Conservation (phyloP, 2,329 filamentous ascomycete species). For the Epichloe glyceriae region DNA sequence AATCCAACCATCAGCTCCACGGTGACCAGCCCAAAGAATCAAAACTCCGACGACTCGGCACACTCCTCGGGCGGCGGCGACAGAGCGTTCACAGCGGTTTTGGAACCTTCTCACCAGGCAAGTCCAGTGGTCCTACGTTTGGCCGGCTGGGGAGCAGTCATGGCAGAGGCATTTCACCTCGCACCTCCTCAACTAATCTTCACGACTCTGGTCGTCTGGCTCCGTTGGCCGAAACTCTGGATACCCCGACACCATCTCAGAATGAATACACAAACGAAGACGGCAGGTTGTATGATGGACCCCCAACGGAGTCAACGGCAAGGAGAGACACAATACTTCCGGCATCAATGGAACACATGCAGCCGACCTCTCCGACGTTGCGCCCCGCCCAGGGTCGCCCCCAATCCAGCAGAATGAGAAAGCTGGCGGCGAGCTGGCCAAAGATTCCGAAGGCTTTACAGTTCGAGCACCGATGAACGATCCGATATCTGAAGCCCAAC, state of each 20-base stretch:
- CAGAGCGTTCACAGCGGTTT: constrained; percentile 55
- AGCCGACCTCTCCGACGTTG: constrained; percentile 36
- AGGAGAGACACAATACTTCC: constrained; percentile 16
- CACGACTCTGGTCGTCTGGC: constrained; percentile 40
- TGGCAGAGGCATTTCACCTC: constrained; percentile 40
- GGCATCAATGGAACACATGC: constrained; percentile 35
- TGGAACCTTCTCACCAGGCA: constrained; percentile 42
- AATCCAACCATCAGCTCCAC: constrained; percentile 4
- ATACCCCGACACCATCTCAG: constrained; percentile 19
- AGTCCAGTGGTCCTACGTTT: constrained; percentile 38
- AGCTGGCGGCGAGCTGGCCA: constrained; percentile 27
- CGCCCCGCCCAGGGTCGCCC: constrained; percentile 38
- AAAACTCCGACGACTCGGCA: constrained; percentile 51
- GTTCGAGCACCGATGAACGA: constrained; percentile 53
- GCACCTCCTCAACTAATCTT: constrained; percentile 46
- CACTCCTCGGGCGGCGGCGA: constrained; percentile 49
- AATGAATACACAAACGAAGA: constrained; percentile 14
- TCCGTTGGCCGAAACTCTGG: constrained; percentile 44
- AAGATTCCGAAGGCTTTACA: constrained; percentile 62
- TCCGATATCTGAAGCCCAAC: constrained; percentile 59
- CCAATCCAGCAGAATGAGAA: constrained; percentile 29
- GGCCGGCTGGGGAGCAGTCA: constrained; percentile 54
- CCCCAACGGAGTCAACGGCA: constrained; percentile 30
- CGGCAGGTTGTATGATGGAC: constrained; percentile 26
- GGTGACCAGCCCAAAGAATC: constrained; percentile 26